phyloP scores from a whole-genome alignment of 371 early-diverging fungal genomes.

The Lichtheimia ornata region DNA sequence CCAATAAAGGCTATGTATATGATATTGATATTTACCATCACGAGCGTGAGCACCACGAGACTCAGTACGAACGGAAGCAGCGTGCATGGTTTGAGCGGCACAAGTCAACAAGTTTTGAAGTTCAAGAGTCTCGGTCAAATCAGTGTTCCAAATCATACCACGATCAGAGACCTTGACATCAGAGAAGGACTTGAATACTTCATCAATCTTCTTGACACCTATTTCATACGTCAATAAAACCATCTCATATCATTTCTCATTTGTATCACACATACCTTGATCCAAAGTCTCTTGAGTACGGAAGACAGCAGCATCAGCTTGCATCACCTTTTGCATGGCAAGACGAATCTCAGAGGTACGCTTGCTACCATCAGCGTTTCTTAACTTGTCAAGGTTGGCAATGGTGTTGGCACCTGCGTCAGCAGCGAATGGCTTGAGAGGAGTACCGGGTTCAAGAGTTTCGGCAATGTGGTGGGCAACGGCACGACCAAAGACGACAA shows the following conservation, averaged over 20 bases:
- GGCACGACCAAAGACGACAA: slow-evolving; percentile 97
- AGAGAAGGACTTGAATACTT: slow-evolving; percentile 77
- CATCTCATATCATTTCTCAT: background rate
- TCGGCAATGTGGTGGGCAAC: slow-evolving; percentile 93
- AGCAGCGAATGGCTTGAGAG: slow-evolving; percentile 80
- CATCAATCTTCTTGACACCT: slow-evolving; percentile 68
- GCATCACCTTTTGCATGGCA: slow-evolving; percentile 98
- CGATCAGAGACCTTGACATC: slow-evolving; percentile 91
- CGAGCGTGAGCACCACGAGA: slow-evolving; percentile 92
- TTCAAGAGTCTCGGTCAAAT: slow-evolving; percentile 93
- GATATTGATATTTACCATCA: slow-evolving; percentile 15
- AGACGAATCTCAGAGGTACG: slow-evolving; percentile 89
- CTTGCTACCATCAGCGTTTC: slow-evolving; percentile 79
- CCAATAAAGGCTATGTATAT: background rate
- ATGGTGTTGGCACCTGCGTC: slow-evolving; percentile 88
- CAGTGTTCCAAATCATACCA: slow-evolving; percentile 98
- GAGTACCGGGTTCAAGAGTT: slow-evolving; percentile 83
- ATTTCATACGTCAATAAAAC: background rate
- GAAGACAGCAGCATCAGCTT: slow-evolving; percentile 97
- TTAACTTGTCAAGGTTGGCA: slow-evolving; percentile 91
- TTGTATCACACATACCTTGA: slow-evolving; percentile 57
- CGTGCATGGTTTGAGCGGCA: slow-evolving; percentile 95
- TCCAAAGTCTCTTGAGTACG: slow-evolving; percentile 89
- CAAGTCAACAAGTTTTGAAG: slow-evolving; percentile 96
- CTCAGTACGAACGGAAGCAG: slow-evolving; percentile 95